These are phyloP conservation scores for Colletotrichum sp. DNA, from an alignment of 2,329 filamentous ascomycete genomes.

Conservation along the genomic window DNA sequence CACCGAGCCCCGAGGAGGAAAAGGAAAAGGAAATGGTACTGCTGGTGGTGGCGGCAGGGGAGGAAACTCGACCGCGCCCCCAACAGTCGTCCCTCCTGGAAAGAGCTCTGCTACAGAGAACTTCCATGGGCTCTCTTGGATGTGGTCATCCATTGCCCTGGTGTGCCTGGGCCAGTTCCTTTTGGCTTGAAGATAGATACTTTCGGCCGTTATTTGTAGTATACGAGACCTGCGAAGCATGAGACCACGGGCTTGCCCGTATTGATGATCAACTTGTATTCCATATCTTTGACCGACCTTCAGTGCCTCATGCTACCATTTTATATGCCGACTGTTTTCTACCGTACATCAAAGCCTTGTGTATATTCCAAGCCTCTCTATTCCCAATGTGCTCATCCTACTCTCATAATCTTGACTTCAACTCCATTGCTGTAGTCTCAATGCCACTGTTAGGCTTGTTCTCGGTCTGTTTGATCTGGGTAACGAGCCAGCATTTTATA, in stretches of 20 bases:
- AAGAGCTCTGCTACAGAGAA: neutral
- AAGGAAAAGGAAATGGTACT: neutral
- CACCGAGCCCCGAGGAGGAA: neutral
- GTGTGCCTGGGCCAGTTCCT: conserved; percentile 7
- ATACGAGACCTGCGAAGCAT: neutral
- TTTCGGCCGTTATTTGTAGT: neutral
- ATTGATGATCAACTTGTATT: neutral
- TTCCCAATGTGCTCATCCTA: neutral
- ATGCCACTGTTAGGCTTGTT: neutral
- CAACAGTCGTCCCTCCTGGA: neutral
- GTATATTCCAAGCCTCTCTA: neutral
- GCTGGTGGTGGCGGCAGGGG: neutral
- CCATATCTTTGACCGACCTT: neutral
- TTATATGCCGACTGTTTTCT: neutral
- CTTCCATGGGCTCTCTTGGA: neutral
- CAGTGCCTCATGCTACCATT: neutral
- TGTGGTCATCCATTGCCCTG: neutral
- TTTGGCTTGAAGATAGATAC: neutral
- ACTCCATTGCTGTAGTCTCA: neutral
- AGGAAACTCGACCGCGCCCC: neutral
- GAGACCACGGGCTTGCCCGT: neutral
- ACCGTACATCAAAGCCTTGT: neutral
- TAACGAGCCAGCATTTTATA: conserved; percentile 51
- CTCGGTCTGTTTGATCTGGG: neutral
- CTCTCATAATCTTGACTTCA: conserved; percentile 1